Percentiles rank a stretch among this genome's conserved stretches.
These are phyloP conservation scores for Clonostachys chloroleuca DNA, from an alignment of 2,329 filamentous ascomycete species.

Conservation along the genomic window DNA sequence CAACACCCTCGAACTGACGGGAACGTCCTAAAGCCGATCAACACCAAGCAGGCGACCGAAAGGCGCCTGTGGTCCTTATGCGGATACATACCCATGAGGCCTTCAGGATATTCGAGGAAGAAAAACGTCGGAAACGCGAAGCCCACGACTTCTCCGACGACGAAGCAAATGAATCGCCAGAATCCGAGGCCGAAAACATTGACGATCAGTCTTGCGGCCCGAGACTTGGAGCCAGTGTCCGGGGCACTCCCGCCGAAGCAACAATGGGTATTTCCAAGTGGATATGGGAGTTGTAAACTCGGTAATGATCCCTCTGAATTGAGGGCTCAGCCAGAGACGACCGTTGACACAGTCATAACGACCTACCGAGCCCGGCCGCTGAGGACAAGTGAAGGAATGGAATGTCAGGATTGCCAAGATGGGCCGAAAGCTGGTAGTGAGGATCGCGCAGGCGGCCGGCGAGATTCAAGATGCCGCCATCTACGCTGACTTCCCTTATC, in stretches of 20 bases:
- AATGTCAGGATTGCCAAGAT: too few species aligned
- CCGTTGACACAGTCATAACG: conserved; percentile 56
- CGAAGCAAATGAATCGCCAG: conserved; percentile 16
- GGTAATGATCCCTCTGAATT: conserved; percentile 28
- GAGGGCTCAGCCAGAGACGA: conserved; percentile 48
- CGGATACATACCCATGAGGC: too few species aligned
- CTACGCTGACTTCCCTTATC: background rate
- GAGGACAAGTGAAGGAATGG: too few species aligned
- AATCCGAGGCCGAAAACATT: conserved; percentile 16
- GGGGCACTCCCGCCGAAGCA: too few species aligned
- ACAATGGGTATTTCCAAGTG: too few species aligned
- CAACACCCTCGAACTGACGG: too few species aligned
- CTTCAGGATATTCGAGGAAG: conserved; percentile 30
- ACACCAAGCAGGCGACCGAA: too few species aligned
- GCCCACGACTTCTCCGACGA: conserved; percentile 30
- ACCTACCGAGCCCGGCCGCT: conserved; percentile 45
- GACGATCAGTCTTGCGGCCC: conserved; percentile 49
- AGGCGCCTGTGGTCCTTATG: conserved; percentile 7
- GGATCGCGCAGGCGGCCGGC: too few species aligned
- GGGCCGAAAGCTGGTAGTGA: too few species aligned
- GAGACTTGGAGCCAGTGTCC: conserved; percentile 34
- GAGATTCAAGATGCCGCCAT: too few species aligned
- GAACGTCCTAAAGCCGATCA: too few species aligned
- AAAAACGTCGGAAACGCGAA: conserved; percentile 36
- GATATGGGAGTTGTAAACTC: too few species aligned